Conservation (phyloP, 2,329 filamentous ascomycete species). For the Penicillium janthinellum region DNA sequence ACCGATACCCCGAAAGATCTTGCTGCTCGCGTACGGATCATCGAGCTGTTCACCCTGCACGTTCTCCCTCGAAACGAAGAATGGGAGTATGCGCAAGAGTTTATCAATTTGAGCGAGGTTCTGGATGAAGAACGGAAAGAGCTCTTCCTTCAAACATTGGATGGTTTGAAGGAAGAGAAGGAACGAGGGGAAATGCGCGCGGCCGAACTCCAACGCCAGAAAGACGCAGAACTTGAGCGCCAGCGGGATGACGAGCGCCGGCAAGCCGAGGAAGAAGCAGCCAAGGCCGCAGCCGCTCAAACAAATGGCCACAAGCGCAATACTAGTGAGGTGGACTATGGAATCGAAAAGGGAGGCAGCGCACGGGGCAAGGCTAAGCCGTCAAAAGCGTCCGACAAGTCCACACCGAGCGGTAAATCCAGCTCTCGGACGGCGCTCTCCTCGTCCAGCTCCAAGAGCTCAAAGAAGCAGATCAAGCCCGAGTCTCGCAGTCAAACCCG, state of each 20-base stretch:
- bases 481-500: constrained; percentile 42
- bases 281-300: constrained; percentile 38
- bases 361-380: constrained; percentile 37
- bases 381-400: constrained; percentile 33
- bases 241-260: constrained; percentile 50
- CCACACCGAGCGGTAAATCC: constrained; percentile 24
- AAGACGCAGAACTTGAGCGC: constrained; percentile 56
- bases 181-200: constrained; percentile 68
- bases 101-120: constrained; percentile 82
- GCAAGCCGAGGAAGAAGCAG: constrained; percentile 37
- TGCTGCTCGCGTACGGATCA: constrained; percentile 81
- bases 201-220: constrained; percentile 63
- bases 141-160: constrained; percentile 81
- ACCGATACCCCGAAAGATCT: constrained; percentile 83
- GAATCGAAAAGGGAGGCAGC: constrained; percentile 61
- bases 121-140: constrained; percentile 91
- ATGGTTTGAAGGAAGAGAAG: constrained; percentile 82
- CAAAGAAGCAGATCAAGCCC: constrained; percentile 43
- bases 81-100: constrained; percentile 93
- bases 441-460: constrained; percentile 37
- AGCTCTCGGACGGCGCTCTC: constrained; percentile 36
- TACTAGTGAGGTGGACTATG: constrained; percentile 69
- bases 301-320: constrained; percentile 51
- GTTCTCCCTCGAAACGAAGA: constrained; percentile 91
- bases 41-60: constrained; percentile 93